phyloP scores from a whole-genome alignment of 148 eudicot genomes.

The Tetragonia tetragonoides region DNA sequence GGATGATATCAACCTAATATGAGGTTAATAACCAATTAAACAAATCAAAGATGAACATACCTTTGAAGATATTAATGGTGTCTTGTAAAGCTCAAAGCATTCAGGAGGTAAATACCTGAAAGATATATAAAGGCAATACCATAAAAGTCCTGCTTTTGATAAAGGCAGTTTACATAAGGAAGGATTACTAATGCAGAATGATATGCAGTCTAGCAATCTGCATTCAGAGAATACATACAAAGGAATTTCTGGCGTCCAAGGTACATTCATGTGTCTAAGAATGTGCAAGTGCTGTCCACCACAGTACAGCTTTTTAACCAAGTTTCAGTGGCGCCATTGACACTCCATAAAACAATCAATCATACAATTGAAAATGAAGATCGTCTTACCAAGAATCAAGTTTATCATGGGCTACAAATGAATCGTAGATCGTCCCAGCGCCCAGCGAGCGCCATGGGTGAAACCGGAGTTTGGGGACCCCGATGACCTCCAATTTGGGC shows the following conservation, averaged over 20 bases:
- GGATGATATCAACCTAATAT: not conserved
- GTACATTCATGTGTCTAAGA: not conserved
- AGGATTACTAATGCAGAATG: not conserved
- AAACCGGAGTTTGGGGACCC: too few relatives aligned
- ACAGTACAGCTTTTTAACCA: not conserved
- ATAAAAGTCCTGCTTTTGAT: not conserved
- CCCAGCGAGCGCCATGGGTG: too few relatives aligned
- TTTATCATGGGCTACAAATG: not conserved
- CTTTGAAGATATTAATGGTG: conserved; percentile 93
- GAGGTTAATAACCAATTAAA: not conserved
- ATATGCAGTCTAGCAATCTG: not conserved
- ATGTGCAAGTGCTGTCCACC: not conserved
- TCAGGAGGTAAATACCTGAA: conserved; percentile 98
- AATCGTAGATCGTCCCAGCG: not conserved
- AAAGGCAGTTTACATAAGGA: conserved; percentile 3
- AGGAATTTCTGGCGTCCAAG: too few relatives aligned
- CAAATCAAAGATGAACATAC: conserved; percentile 30
- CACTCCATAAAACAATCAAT: not conserved
- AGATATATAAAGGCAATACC: not conserved
- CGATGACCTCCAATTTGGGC: too few relatives aligned
- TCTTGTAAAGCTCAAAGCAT: conserved; percentile 96
- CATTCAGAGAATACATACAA: not conserved
- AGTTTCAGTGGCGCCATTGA: not conserved
- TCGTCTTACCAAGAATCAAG: not conserved
- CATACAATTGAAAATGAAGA: not conserved